phyloP scores from a whole-genome alignment of 805 yeast genomes.

The Kodamaea neixiangensis region DNA sequence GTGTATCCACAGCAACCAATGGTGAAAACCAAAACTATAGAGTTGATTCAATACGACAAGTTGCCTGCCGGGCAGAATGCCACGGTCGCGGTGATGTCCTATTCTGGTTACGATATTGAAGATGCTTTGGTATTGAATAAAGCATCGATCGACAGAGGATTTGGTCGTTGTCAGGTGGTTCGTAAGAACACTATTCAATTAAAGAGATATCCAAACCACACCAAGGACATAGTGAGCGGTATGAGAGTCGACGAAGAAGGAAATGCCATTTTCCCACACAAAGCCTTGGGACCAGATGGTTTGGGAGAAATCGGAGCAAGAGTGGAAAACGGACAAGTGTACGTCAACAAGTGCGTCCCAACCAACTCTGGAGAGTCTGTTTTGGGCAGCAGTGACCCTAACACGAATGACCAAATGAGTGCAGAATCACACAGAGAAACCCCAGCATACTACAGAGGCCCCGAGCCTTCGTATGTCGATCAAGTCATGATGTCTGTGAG shows the following conservation, averaged over 20 bases:
- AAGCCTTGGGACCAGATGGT: slow-evolving; percentile 90
- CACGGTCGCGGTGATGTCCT: slow-evolving; percentile 98
- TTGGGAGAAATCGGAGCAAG: slow-evolving; percentile 93
- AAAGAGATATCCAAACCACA: slow-evolving; percentile 91
- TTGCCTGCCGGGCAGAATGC: slow-evolving; percentile 99
- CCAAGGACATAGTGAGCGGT: slow-evolving; percentile 89
- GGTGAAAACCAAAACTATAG: slow-evolving; percentile 98
- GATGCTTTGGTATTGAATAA: slow-evolving; percentile 96
- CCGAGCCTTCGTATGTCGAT: slow-evolving; percentile 93
- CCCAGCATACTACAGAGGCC: slow-evolving; percentile 89
- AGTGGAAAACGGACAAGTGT: slow-evolving; percentile 91
- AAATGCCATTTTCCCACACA: slow-evolving; percentile 83
- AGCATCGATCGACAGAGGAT: slow-evolving; percentile 92
- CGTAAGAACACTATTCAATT: slow-evolving; percentile 87
- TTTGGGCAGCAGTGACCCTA: slow-evolving; percentile 37
- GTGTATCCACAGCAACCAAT: slow-evolving; percentile 99
- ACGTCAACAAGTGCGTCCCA: slow-evolving; percentile 91
- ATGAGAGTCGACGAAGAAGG: slow-evolving; percentile 83
- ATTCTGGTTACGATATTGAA: slow-evolving; percentile 98
- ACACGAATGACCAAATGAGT: slow-evolving; percentile 15
- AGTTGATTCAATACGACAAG: slow-evolving; percentile 91
- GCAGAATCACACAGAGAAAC: slow-evolving; percentile 79
- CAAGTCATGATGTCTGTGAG: slow-evolving; percentile 97
- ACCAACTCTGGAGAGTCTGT: slow-evolving; percentile 74
- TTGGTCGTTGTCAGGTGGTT: slow-evolving; percentile 95